phyloP scores from a whole-genome alignment of 2,329 filamentous ascomycete genomes.

The Pseudogymnoascus sp. region DNA sequence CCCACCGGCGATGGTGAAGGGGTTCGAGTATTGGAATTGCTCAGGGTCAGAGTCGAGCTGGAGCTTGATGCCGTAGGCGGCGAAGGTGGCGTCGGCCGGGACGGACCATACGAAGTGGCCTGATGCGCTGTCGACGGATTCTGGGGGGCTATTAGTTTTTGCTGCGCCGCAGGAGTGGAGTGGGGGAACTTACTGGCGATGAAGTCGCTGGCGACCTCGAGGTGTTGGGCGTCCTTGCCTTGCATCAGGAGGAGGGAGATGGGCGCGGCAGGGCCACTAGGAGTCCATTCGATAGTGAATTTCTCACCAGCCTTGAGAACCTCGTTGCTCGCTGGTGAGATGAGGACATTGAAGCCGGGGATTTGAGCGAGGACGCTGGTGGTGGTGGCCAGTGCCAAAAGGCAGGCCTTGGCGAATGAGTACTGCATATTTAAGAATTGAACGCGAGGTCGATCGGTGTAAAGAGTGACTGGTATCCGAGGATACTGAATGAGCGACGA shows the following conservation, averaged over 20 bases:
- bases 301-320: conserved; percentile 41
- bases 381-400: conserved; percentile 34
- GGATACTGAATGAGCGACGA: conserved; percentile 8
- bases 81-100: conserved; percentile 34
- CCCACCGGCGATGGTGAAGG: conserved; percentile 36
- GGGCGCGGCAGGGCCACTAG: conserved; percentile 34
- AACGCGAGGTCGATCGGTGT: background rate
- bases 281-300: conserved; percentile 45
- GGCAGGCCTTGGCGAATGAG: conserved; percentile 5
- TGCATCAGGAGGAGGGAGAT: conserved; percentile 44
- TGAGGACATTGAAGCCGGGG: conserved; percentile 48
- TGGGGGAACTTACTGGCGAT: conserved; percentile 44
- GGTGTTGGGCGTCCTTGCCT: conserved; percentile 40
- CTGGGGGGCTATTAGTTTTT: conserved; percentile 28
- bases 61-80: conserved; percentile 53
- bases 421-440: conserved; percentile 5
- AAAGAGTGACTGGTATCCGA: conserved; percentile 10
- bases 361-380: conserved; percentile 47
- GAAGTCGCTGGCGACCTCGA: conserved; percentile 29
- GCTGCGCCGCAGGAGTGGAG: background rate
- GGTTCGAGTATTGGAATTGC: conserved; percentile 56
- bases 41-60: conserved; percentile 38
- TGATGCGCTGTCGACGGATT: conserved; percentile 38
- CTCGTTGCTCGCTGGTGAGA: conserved; percentile 38
- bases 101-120: conserved; percentile 46